Conservation (phyloP, 177 flowering plant species). For the Vitis hybrid region DNA sequence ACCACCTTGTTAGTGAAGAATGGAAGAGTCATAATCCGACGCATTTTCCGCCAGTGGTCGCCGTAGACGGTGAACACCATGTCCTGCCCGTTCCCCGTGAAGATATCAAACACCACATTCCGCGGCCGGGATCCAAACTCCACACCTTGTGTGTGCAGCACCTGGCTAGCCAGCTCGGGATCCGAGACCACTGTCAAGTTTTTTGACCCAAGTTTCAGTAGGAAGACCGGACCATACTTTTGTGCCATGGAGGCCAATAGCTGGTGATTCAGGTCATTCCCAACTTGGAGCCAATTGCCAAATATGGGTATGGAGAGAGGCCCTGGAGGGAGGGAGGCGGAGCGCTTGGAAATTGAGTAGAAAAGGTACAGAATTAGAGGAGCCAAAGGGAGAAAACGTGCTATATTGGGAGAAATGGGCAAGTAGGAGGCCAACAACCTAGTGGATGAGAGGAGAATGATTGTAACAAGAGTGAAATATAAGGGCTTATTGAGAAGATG, state of each 20-base stretch:
- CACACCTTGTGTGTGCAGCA: constrained; percentile 64
- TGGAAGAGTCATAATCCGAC: constrained; percentile 63
- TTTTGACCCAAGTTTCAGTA: constrained; percentile 45
- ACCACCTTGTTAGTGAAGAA: constrained; percentile 75
- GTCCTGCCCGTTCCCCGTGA: constrained; percentile 69
- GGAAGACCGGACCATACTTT: constrained; percentile 41
- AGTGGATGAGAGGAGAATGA: background rate
- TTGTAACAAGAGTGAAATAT: background rate
- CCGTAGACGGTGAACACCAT: constrained; percentile 71
- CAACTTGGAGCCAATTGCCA: constrained; percentile 73
- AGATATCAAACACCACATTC: constrained; percentile 64
- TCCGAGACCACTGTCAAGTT: constrained; percentile 51
- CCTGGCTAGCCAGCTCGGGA: constrained; percentile 47
- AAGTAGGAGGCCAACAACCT: background rate
- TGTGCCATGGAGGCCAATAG: constrained; percentile 39
- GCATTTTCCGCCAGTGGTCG: constrained; percentile 69
- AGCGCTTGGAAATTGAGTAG: background rate
- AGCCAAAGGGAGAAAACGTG: background rate
- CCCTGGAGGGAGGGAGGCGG: constrained; percentile 41
- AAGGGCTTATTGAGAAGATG: background rate
- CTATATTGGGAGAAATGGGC: background rate
- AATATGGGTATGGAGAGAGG: constrained; percentile 48
- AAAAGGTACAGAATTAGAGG: background rate
- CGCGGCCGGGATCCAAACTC: constrained; percentile 67
- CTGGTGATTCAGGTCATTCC: constrained; percentile 60